Percentiles rank a stretch among this genome's conserved stretches.
Conservation (phyloP, 257 asterid species). For the Nicotiana tomentosiformis region DNA sequence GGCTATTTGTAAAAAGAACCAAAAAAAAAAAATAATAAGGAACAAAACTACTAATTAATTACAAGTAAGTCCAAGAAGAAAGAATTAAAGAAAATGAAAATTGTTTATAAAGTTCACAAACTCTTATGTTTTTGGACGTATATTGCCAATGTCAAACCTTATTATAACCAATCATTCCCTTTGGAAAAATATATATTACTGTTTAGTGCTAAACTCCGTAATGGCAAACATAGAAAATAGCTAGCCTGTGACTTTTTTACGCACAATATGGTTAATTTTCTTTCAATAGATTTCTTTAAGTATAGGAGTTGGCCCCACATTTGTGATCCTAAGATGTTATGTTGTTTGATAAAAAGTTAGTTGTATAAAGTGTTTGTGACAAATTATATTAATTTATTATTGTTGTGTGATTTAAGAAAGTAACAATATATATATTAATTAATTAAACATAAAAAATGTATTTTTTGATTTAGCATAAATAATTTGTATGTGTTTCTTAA, state of each 20-base stretch:
- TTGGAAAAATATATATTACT: neutral
- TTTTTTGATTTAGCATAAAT: too few species aligned
- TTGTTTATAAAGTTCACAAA: neutral
- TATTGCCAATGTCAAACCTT: conserved; percentile 3
- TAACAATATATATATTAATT: too few species aligned
- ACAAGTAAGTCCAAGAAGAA: neutral
- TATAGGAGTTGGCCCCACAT: neutral
- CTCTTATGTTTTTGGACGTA: neutral
- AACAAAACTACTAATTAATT: neutral
- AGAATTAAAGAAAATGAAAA: neutral
- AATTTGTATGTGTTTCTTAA: too few species aligned
- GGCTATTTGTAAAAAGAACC: neutral
- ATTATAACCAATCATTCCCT: conserved; percentile 3
- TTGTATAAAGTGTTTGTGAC: too few species aligned
- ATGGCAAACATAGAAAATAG: conserved; percentile 8
- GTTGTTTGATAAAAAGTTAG: too few species aligned
- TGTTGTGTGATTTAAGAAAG: too few species aligned
- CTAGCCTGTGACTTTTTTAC: neutral
- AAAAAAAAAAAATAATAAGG: neutral
- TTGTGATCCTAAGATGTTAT: neutral
- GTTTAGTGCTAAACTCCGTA: neutral
- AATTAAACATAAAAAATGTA: too few species aligned
- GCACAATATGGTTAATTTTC: neutral
- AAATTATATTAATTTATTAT: too few species aligned
- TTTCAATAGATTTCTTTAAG: neutral